Evolutionary conservation across 495 filamentous ascomycete species (phyloP).

Genomic region (Lepidopterella palustris): DNA sequence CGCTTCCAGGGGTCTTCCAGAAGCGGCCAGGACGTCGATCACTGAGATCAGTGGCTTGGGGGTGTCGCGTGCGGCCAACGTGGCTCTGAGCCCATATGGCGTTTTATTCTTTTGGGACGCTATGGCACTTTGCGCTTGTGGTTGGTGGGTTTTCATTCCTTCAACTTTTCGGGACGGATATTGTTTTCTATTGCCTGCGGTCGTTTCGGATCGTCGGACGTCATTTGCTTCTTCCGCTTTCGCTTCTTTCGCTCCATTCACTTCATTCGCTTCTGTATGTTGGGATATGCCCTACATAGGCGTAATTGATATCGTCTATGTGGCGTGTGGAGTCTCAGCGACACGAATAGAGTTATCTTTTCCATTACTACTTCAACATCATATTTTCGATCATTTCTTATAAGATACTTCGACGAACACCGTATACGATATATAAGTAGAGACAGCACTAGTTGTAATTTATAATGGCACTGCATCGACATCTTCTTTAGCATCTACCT

Average conservation of each 20-base stretch:
- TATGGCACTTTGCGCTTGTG: slow-evolving; percentile 5
- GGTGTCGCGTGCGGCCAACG: slow-evolving; percentile 18
- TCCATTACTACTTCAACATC: background rate
- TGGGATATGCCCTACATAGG: too few species aligned
- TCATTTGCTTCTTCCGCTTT: background rate
- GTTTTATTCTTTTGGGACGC: slow-evolving; percentile 12
- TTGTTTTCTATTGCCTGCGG: background rate
- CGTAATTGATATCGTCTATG: too few species aligned
- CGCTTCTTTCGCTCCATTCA: background rate
- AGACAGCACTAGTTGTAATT: too few species aligned
- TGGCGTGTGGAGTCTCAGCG: too few species aligned
- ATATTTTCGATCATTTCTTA: background rate
- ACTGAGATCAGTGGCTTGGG: slow-evolving; percentile 30
- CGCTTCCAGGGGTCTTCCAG: slow-evolving; percentile 21
- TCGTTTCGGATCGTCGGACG: background rate
- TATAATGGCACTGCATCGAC: too few species aligned
- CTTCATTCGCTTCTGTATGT: too few species aligned
- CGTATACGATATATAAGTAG: too few species aligned
- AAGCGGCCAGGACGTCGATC: slow-evolving; percentile 7
- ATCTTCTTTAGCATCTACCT: background rate
- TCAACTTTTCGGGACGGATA: background rate
- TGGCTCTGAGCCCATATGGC: slow-evolving; percentile 10
- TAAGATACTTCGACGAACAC: too few species aligned
- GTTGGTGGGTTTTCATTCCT: slow-evolving; percentile 2
- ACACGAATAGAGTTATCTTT: background rate